A percentile compares a stretch with the other conserved stretches of the same genome.
Evolutionary conservation across 2,329 filamentous ascomycete genomes (phyloP).

Genomic region (Aspergillus sp.): DNA sequence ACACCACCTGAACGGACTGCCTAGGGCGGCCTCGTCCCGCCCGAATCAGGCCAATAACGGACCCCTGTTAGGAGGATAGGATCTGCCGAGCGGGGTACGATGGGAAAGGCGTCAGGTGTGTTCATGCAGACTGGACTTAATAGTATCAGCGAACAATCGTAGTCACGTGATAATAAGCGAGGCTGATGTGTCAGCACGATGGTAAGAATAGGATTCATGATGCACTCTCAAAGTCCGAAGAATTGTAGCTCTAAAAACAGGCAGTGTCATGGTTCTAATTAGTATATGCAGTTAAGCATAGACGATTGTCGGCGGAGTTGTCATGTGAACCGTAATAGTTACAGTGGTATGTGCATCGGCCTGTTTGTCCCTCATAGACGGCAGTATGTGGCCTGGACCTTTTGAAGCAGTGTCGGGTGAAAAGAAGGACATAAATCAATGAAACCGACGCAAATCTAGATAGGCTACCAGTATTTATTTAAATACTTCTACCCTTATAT

Average conservation of each 20-base stretch:
- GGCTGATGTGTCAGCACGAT: background rate
- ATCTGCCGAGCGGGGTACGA: background rate
- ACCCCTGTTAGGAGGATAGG: background rate
- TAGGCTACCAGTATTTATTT: background rate
- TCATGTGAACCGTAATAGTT: background rate
- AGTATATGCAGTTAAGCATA: background rate
- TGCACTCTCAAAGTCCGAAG: background rate
- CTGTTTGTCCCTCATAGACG: background rate
- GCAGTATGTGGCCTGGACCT: background rate
- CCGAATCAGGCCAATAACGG: background rate
- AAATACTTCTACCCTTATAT: background rate
- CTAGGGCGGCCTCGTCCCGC: background rate
- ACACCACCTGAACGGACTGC: background rate
- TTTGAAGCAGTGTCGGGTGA: background rate
- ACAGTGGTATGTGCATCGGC: background rate
- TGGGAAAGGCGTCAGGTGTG: background rate
- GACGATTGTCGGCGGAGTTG: background rate
- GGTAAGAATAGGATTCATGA: background rate
- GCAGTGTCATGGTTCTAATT: background rate
- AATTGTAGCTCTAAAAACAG: background rate
- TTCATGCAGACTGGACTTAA: background rate
- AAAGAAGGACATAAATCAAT: background rate
- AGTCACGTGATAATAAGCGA: background rate
- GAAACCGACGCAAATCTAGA: background rate
- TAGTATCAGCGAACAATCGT: background rate